A percentile compares a stretch with the other conserved stretches of the same genome.
Evolutionary conservation across 495 filamentous ascomycete species (phyloP).

Genomic region (Penicillium mononematosum): DNA sequence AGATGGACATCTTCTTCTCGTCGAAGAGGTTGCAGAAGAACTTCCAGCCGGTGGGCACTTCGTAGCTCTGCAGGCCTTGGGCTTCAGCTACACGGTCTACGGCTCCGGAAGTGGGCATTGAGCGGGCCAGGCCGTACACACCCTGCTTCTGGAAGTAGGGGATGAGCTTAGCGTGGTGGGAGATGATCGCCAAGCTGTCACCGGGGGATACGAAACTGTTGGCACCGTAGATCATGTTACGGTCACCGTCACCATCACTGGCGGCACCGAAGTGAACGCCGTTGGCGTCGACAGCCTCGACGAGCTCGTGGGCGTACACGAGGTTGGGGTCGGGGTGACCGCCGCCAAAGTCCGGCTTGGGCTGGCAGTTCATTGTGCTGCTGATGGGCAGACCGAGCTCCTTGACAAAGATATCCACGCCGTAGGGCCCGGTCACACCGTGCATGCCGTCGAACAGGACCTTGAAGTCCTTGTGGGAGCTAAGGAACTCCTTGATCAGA

Average conservation of each 20-base stretch:
- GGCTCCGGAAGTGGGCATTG: constrained; percentile 94
- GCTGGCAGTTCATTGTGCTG: constrained; percentile 91
- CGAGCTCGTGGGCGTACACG: constrained; percentile 94
- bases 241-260: constrained; percentile 94
- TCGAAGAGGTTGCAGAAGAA: constrained; percentile 99
- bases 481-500: constrained; percentile 89
- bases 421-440: constrained; percentile 95
- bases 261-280: constrained; percentile 94
- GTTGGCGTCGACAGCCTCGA: constrained; percentile 88
- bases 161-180: constrained; percentile 88
- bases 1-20: constrained; percentile 96
- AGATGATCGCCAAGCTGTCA: constrained; percentile 95
- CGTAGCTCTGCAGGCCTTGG: constrained; percentile 88
- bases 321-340: constrained; percentile 98
- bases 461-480: constrained; percentile 85
- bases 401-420: constrained; percentile 87
- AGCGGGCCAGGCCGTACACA: constrained; percentile 89
- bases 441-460: constrained; percentile 92
- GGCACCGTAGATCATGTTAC: constrained; percentile 99
- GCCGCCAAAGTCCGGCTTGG: constrained; percentile 90
- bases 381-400: constrained; percentile 76
- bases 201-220: constrained; percentile 95
- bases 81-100: constrained; percentile 94
- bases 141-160: constrained; percentile 98
- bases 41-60: constrained; percentile 98